These are phyloP conservation scores for Krasilnikovozyma curviuscula DNA, from an alignment of 768 basidiomycete genomes.

Conservation along the genomic window DNA sequence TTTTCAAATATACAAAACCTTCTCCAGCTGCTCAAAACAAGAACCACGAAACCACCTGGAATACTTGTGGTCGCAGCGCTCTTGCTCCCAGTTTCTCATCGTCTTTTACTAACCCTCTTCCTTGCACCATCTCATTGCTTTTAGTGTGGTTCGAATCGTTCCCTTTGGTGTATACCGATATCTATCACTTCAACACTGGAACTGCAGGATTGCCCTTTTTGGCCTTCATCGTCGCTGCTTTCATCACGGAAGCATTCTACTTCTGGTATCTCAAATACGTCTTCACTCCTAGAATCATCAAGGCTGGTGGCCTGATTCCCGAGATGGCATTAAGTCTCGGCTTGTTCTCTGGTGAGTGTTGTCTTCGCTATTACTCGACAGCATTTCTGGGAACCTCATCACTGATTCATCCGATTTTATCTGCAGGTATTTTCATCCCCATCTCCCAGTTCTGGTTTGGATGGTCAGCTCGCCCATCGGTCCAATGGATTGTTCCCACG, in stretches of 20 bases:
- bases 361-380: no score
- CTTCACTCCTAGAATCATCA: slow-evolving; percentile 3
- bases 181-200: slow-evolving; percentile 17
- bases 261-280: slow-evolving; percentile 5
- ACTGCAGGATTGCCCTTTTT: slow-evolving; percentile 17
- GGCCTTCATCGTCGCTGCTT: slow-evolving; percentile 17
- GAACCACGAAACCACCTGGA: slow-evolving; percentile 15
- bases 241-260: slow-evolving; percentile 14
- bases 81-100: no score
- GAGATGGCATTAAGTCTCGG: slow-evolving; percentile 9
- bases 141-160: slow-evolving; percentile 21
- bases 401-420: no score
- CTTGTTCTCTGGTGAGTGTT: slow-evolving; percentile 2
- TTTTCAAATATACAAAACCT: no score
- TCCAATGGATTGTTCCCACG: slow-evolving; percentile 20
- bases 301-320: slow-evolving; percentile 9
- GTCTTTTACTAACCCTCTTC: not conserved
- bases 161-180: slow-evolving; percentile 21
- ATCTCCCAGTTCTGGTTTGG: slow-evolving; percentile 22
- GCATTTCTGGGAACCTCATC: no score
- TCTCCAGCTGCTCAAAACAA: no score
- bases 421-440: slow-evolving; percentile 13
- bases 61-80: slow-evolving; percentile 15
- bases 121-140: not conserved
- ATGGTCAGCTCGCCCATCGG: slow-evolving; percentile 18